phyloP scores from a whole-genome alignment of 176 grass and related monocot species.

The Ampelocalamus luodianensis region DNA sequence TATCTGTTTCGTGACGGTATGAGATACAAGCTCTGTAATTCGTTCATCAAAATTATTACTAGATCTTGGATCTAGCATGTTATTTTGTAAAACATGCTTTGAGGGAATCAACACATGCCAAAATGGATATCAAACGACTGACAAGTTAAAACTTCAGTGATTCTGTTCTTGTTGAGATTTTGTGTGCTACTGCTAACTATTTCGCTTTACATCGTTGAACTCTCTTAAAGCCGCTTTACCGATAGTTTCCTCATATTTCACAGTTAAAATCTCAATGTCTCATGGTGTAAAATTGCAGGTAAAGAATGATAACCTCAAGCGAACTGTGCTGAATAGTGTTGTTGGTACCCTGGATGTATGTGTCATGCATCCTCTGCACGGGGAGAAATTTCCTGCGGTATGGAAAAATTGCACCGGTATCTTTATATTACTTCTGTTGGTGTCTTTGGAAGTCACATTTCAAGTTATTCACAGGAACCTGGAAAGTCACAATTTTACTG shows the following conservation, averaged over 20 bases:
- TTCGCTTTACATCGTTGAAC: slow-evolving; percentile 18
- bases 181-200: neutral
- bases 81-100: slow-evolving; percentile 23
- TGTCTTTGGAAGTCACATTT: slow-evolving; percentile 31
- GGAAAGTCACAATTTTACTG: slow-evolving; percentile 39
- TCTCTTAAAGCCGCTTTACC: slow-evolving; percentile 2
- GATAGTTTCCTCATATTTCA: slow-evolving; percentile 28
- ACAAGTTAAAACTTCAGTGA: neutral
- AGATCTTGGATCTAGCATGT: slow-evolving; percentile 18
- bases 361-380: slow-evolving; percentile 67
- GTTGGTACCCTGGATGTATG: slow-evolving; percentile 74
- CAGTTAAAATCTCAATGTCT: slow-evolving; percentile 1
- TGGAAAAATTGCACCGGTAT: slow-evolving; percentile 5
- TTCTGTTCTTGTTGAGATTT: slow-evolving; percentile 9
- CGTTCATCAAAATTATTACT: slow-evolving; percentile 1
- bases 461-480: slow-evolving; percentile 57
- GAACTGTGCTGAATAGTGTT: slow-evolving; percentile 72
- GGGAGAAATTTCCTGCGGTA: slow-evolving; percentile 77
- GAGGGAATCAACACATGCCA: slow-evolving; percentile 1
- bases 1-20: slow-evolving; percentile 75
- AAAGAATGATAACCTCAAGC: slow-evolving; percentile 62
- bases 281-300: slow-evolving; percentile 57
- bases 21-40: slow-evolving; percentile 22
- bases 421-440: slow-evolving; percentile 27
- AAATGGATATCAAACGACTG: neutral